Percentiles rank a stretch among this genome's conserved stretches.
These are phyloP conservation scores for Saccharata proteae DNA, from an alignment of 2,329 filamentous ascomycete species.

Conservation along the genomic window DNA sequence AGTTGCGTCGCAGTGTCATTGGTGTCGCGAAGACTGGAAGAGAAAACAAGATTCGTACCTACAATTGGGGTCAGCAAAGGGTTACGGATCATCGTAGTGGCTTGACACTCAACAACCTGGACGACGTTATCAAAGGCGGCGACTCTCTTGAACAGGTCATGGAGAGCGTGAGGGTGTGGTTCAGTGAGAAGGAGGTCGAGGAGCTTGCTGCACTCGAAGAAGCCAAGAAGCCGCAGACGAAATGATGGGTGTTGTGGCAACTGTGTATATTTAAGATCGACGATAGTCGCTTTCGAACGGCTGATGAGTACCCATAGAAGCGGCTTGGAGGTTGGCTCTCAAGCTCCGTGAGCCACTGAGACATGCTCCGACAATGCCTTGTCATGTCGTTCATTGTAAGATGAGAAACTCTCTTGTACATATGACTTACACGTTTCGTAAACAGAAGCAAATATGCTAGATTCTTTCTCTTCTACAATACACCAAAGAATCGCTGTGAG, in stretches of 20 bases:
- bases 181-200: slow-evolving; percentile 62
- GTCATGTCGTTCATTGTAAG: no score
- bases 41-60: slow-evolving; percentile 88
- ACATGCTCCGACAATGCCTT: no score
- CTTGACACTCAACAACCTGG: slow-evolving; percentile 65
- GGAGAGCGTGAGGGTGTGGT: slow-evolving; percentile 65
- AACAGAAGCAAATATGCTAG: no score
- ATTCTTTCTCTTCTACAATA: no score
- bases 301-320: no score
- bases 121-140: slow-evolving; percentile 65
- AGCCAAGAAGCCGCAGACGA: slow-evolving; percentile 5
- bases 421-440: no score
- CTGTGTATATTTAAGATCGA: no score
- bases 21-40: slow-evolving; percentile 71
- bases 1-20: slow-evolving; percentile 65
- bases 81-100: slow-evolving; percentile 84
- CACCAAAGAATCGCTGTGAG: no score
- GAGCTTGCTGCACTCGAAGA: slow-evolving; percentile 42
- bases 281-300: no score
- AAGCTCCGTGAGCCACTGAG: no score
- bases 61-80: slow-evolving; percentile 67
- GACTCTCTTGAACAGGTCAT: slow-evolving; percentile 64
- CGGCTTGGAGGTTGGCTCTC: no score
- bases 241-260: background rate
- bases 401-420: no score